phyloP scores from a whole-genome alignment of 2,329 filamentous ascomycete genomes.

The Alternaria gaisen region DNA sequence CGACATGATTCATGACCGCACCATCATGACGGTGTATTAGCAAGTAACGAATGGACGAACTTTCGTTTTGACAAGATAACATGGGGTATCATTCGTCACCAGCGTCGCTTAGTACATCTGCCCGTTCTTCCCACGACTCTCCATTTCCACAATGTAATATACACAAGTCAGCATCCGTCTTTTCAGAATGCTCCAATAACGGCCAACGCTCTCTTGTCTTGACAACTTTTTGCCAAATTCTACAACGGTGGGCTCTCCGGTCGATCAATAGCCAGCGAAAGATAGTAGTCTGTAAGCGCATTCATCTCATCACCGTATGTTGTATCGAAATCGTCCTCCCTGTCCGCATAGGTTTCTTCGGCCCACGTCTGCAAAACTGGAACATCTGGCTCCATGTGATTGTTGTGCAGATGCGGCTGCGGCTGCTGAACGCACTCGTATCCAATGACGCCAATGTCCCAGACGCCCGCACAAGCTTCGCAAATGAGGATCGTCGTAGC shows the following conservation, averaged over 20 bases:
- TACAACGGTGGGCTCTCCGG: conserved; percentile 34
- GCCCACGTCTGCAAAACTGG: conserved; percentile 27
- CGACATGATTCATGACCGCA: not conserved
- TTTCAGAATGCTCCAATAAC: not conserved
- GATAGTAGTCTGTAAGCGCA: conserved; percentile 47
- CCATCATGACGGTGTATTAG: not conserved
- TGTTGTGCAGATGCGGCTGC: not conserved
- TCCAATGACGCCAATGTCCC: conserved; percentile 52
- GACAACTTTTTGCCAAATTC: not conserved
- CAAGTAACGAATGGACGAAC: rapidly evolving
- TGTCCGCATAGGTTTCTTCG: conserved; percentile 17
- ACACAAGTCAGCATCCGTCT: not conserved
- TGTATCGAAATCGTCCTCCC: conserved; percentile 22
- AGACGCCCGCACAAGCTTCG: conserved; percentile 41
- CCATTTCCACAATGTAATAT: not conserved
- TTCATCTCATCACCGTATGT: conserved; percentile 48
- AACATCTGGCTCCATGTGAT: conserved; percentile 9
- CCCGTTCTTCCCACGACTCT: not conserved
- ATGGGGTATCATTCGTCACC: conserved; percentile 3
- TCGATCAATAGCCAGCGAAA: conserved; percentile 34
- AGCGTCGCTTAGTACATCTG: not conserved
- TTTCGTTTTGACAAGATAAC: not conserved
- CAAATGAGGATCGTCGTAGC: conserved; percentile 38
- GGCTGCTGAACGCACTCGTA: conserved; percentile 46
- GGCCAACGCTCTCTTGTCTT: not conserved